These are phyloP conservation scores for Penicillium dipodomyicola DNA, from an alignment of 495 filamentous ascomycete genomes.

Conservation along the genomic window DNA sequence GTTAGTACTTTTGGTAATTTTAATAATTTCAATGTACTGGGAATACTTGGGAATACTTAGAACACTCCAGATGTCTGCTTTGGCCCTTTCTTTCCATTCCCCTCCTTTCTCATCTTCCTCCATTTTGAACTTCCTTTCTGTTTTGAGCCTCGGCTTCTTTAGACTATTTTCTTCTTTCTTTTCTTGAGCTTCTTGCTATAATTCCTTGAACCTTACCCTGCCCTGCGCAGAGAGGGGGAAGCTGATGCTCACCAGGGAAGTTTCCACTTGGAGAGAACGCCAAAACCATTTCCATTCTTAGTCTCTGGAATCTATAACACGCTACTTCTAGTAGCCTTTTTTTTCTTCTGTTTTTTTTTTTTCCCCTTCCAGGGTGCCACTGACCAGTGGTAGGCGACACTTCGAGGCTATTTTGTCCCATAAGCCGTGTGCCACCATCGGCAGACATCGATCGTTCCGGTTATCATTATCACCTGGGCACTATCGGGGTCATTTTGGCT, in stretches of 20 bases:
- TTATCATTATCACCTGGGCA: conserved; percentile 17
- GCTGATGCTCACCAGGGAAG: not conserved
- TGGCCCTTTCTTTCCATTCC: conserved; percentile 21
- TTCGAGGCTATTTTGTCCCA: conserved; percentile 26
- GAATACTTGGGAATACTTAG: not conserved
- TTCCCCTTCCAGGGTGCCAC: conserved; percentile 19
- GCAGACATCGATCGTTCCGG: conserved; percentile 19
- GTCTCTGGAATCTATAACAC: conserved; percentile 26
- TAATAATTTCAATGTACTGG: conserved; percentile 21
- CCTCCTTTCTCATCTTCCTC: conserved; percentile 17
- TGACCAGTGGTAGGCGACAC: conserved; percentile 24
- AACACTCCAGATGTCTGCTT: conserved; percentile 1
- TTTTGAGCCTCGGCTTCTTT: conserved; percentile 11
- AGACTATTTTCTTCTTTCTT: conserved; percentile 10
- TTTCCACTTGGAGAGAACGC: not conserved
- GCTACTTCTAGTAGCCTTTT: conserved; percentile 29
- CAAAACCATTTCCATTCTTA: conserved; percentile 1
- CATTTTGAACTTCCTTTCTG: conserved; percentile 12
- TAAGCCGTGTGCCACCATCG: conserved; percentile 26
- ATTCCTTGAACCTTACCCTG: not conserved
- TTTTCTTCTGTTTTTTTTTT: not conserved
- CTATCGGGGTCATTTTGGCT: not conserved
- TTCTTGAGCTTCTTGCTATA: conserved; percentile 5
- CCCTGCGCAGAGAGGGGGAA: not conserved
- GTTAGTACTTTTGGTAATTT: conserved; percentile 25